Conservation (phyloP, 495 filamentous ascomycete species). For the Aspergillus ellipticus region DNA sequence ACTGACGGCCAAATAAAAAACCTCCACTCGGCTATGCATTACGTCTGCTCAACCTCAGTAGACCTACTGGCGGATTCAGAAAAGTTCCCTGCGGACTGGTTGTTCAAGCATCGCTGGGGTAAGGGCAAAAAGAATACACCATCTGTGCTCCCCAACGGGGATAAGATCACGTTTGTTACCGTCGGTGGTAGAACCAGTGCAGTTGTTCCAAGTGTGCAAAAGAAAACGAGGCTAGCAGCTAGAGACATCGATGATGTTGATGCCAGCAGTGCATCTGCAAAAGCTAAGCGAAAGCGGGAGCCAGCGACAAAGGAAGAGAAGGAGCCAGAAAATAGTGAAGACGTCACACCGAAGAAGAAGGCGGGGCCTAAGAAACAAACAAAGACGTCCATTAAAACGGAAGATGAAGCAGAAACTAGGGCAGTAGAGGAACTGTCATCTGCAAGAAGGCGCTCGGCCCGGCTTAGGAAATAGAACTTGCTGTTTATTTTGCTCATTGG, state of each 20-base stretch:
- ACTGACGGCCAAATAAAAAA: slow-evolving; percentile 63
- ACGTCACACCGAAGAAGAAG: slow-evolving; percentile 25
- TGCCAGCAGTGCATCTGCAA: slow-evolving; percentile 18
- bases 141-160: slow-evolving; percentile 71
- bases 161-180: slow-evolving; percentile 75
- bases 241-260: slow-evolving; percentile 31
- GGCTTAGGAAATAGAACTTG: slow-evolving; percentile 24
- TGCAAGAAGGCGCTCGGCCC: slow-evolving; percentile 38
- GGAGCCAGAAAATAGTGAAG: slow-evolving; percentile 22
- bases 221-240: slow-evolving; percentile 60
- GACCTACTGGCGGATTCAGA: slow-evolving; percentile 76
- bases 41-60: slow-evolving; percentile 75
- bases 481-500: background rate
- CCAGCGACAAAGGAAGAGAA: slow-evolving; percentile 29
- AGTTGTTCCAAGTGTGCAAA: slow-evolving; percentile 79
- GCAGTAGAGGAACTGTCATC: slow-evolving; percentile 6
- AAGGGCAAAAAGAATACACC: slow-evolving; percentile 77
- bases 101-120: slow-evolving; percentile 87
- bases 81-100: slow-evolving; percentile 83
- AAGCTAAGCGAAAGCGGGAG: slow-evolving; percentile 36
- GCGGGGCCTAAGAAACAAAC: slow-evolving; percentile 20
- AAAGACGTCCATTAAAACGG: slow-evolving; percentile 21
- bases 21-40: slow-evolving; percentile 68
- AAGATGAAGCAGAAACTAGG: slow-evolving; percentile 22
- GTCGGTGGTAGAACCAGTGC: slow-evolving; percentile 89